Evolutionary conservation across 1,284 basidiomycete species (phyloP), one percentile per base, ranked within the genome.

Genomic region (Coriolopsis trogii): DNA sequence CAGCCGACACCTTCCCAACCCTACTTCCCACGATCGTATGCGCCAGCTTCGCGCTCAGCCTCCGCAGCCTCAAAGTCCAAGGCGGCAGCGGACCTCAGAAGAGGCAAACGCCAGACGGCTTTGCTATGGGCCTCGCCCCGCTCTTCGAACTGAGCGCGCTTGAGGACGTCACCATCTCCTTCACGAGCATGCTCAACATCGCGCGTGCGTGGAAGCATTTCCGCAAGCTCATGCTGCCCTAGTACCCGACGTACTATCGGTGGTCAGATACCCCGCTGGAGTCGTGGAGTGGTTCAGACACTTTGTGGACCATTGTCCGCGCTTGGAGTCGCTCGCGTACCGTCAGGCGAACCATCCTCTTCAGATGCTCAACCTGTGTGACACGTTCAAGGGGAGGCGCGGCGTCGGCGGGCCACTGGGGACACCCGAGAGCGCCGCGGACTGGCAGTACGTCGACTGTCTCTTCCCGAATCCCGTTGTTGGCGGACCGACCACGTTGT

Each of bases 381-480:
- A 53, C 47, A 53, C 53, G 24, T 48, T 48, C 6, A 36, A 21
- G 18, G 28, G 26, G 3, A 23, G 26, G 26, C 20, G 20, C 15
- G 30, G 42, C 16, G 30, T 28, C 24, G 28, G 7, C 8, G 7
- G n/a, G n/a, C n/a, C 12, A n/a, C 25, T 13, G 31, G 33, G 23
- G 1, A 18, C n/a, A 24, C 28, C 41, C 23, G 49, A 51, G 28
- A 43, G 24, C 20, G 25, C 13, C 9, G 29, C 30, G 7, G 36
- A 52, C 16, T 53, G 53, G 33, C 41, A 46, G 29, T 55, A 48
- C 46, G 7, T 59, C 10, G 50, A 55, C 29, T 15, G 30, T 15
- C 49, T 55, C 6, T 58, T 58, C 41, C 56, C 56, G 6, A 33
- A 42, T 23, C n/a, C 55, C 15, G 41, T 46, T 1, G 6, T 59